Percentiles rank a stretch among this genome's conserved stretches.
Evolutionary conservation across 805 yeast genomes (phyloP).

Genomic region (Teunomyces funiuensis): DNA sequence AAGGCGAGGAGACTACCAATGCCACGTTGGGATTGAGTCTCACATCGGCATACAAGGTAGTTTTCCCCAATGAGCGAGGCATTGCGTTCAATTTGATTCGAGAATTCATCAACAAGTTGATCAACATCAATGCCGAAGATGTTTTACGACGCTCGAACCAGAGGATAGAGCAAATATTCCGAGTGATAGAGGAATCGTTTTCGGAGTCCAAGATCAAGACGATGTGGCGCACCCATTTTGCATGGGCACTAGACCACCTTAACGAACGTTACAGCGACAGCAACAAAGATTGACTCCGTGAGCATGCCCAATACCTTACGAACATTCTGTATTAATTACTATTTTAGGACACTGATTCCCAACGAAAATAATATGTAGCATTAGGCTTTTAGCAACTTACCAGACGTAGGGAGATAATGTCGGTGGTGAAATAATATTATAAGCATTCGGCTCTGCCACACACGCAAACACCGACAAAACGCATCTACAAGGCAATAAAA

Average conservation of each 20-base stretch:
- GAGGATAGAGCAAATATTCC: conserved; percentile 16
- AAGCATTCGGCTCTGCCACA: no score
- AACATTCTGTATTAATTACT: conserved; percentile 3
- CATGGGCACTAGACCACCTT: conserved; percentile 13
- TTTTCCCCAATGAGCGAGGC: conserved; percentile 22
- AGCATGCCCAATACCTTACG: no score
- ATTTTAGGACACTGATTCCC: no score
- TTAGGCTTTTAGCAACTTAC: no score
- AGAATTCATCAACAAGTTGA: conserved; percentile 18
- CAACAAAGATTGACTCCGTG: conserved; percentile 4
- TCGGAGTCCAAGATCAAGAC: conserved; percentile 16
- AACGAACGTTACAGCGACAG: background rate
- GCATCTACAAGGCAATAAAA: background rate
- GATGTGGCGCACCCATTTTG: conserved; percentile 19
- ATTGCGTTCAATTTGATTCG: conserved; percentile 21
- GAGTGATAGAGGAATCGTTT: conserved; percentile 19
- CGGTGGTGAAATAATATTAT: no score
- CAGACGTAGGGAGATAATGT: no score
- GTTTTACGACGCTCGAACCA: conserved; percentile 9
- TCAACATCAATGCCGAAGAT: conserved; percentile 7
- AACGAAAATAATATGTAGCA: no score
- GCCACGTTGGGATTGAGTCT: background rate
- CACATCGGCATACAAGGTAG: conserved; percentile 8
- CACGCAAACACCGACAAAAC: no score
- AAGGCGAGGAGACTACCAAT: background rate